phyloP scores from a whole-genome alignment of 2,329 filamentous ascomycete genomes.

The Geosmithia putterillii region DNA sequence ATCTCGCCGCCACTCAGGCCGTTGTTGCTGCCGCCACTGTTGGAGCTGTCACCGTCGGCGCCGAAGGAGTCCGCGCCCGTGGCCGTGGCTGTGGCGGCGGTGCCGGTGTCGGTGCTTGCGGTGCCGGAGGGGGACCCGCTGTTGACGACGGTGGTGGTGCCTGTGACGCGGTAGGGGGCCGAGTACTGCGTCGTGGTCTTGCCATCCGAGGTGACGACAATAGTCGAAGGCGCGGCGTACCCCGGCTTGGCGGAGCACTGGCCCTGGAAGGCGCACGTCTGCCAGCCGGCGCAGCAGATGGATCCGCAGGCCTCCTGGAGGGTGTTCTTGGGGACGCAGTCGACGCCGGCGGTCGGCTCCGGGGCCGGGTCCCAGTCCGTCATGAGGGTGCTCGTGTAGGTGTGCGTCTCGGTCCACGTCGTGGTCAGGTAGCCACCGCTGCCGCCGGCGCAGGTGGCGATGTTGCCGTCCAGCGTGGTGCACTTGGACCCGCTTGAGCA shows the following conservation, averaged over 20 bases:
- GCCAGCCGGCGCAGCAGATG: conserved; percentile 58
- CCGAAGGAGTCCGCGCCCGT: conserved; percentile 22
- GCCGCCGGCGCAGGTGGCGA: conserved; percentile 34
- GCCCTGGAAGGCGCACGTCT: conserved; percentile 50
- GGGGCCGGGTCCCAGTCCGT: conserved; percentile 34
- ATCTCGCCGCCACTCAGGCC: conserved; percentile 60
- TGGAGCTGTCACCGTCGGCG: conserved; percentile 16
- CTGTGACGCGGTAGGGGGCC: conserved; percentile 37
- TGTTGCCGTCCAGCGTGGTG: conserved; percentile 32
- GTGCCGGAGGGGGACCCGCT: conserved; percentile 34
- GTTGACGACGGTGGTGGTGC: conserved; percentile 40
- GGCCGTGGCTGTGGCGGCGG: conserved; percentile 34
- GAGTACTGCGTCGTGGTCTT: conserved; percentile 43
- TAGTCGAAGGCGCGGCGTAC: conserved; percentile 26
- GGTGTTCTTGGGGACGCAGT: conserved; percentile 37
- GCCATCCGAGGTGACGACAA: conserved; percentile 31
- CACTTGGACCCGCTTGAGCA: conserved; percentile 36
- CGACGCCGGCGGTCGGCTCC: conserved; percentile 26
- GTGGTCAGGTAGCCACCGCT: conserved; percentile 21
- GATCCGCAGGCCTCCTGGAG: conserved; percentile 51
- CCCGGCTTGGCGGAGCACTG: conserved; percentile 45
- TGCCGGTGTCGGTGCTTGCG: conserved; percentile 33
- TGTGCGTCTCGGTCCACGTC: conserved; percentile 49
- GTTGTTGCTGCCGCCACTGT: conserved; percentile 22
- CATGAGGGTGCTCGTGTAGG: conserved; percentile 46